Evolutionary conservation across 371 early-diverging fungal species (phyloP).

Genomic region (Basidiobolus heterosporus): DNA sequence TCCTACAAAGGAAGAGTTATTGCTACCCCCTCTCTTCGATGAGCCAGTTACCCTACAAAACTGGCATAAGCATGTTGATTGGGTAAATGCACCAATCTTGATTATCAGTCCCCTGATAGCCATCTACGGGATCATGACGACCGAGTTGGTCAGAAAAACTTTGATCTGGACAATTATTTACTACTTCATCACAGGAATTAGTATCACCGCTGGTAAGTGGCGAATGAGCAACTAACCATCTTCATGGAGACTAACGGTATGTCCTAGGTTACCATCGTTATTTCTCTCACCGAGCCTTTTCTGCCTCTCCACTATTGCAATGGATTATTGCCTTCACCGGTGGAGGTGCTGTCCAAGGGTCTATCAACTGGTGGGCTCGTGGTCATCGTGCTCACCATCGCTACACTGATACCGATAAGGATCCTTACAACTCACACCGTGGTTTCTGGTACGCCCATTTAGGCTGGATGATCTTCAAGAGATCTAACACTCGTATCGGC

Average conservation of each 20-base stretch:
- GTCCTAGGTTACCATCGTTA: constrained; percentile 53
- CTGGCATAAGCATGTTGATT: constrained; percentile 30
- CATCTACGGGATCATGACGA: constrained; percentile 59
- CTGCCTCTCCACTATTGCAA: constrained; percentile 34
- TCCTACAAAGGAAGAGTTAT: no score
- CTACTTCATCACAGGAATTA: constrained; percentile 44
- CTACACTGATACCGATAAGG: constrained; percentile 77
- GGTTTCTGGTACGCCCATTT: constrained; percentile 77
- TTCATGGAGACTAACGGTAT: background rate
- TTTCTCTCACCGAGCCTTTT: constrained; percentile 62
- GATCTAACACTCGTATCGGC: constrained; percentile 49
- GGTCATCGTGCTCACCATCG: constrained; percentile 84
- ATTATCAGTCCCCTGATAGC: constrained; percentile 59
- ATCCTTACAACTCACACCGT: constrained; percentile 73
- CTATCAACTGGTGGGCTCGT: constrained; percentile 68
- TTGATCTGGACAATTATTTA: constrained; percentile 53
- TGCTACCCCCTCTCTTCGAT: no score
- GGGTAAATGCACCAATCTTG: constrained; percentile 60
- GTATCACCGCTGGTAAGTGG: constrained; percentile 1
- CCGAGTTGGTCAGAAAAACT: constrained; percentile 47
- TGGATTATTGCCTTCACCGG: constrained; percentile 43
- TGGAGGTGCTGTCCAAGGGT: constrained; percentile 64
- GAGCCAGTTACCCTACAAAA: no score
- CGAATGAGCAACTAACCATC: background rate
- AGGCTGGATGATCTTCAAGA: constrained; percentile 75